Conservation (phyloP, 1,284 basidiomycete species). For the Fomitopsis palustris region DNA sequence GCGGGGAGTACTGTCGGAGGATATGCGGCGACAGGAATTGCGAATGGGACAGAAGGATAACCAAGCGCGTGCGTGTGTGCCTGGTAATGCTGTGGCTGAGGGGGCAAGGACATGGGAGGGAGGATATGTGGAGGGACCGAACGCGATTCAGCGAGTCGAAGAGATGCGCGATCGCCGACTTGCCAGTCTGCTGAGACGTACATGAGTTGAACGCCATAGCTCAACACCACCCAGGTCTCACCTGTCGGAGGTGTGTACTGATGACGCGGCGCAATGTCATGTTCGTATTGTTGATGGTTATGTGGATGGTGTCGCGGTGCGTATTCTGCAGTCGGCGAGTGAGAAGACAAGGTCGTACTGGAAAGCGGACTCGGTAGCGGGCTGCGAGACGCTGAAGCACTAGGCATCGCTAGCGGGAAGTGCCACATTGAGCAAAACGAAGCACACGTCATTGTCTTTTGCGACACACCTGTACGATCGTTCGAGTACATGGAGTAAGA, state of each 20-base stretch:
- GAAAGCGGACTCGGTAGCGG: conserved; percentile 9
- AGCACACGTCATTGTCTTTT: not conserved
- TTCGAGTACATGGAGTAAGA: conserved; percentile 44
- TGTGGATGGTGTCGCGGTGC: conserved; percentile 14
- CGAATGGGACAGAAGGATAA: conserved; percentile 17
- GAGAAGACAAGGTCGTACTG: conserved; percentile 5
- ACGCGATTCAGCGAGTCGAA: conserved; percentile 50
- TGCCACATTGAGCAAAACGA: conserved; percentile 6
- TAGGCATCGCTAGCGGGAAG: conserved; percentile 14
- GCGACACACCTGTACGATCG: conserved; percentile 39
- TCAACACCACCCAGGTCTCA: conserved; percentile 19
- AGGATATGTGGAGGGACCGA: conserved; percentile 30
- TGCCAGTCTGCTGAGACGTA: conserved; percentile 39
- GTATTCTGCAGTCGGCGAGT: conserved; percentile 10
- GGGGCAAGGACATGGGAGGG: conserved; percentile 23
- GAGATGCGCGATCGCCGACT: conserved; percentile 46
- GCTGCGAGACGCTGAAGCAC: conserved; percentile 22
- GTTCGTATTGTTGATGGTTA: conserved; percentile 14
- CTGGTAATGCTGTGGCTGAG: conserved; percentile 15
- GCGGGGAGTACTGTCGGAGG: conserved; percentile 23
- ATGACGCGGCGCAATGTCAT: conserved; percentile 13
- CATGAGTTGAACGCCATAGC: conserved; percentile 21
- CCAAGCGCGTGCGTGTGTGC: conserved; percentile 18
- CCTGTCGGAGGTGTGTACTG: conserved; percentile 16
- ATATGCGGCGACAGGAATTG: conserved; percentile 18